Evolutionary conservation across 768 basidiomycete species (phyloP), one percentile per base, ranked within the genome.

Genomic region (Hygrophoropsis aurantiaca): DNA sequence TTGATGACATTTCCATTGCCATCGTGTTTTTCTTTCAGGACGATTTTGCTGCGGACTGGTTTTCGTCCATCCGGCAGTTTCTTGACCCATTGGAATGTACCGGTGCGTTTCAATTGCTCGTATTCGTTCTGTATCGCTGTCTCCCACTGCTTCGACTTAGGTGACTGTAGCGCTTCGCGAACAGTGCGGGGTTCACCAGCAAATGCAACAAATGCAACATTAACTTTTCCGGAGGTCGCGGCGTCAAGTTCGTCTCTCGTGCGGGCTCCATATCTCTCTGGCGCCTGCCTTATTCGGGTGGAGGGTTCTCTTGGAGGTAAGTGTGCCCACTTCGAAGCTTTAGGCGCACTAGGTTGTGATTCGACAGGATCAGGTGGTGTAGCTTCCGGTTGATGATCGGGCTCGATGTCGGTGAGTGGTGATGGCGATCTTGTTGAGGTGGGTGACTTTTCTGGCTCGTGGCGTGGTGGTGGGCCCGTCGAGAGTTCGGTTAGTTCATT

Each of bases 21-120:
- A 26, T 73, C 66, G 15, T 49, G 41, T 52, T 76, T 74, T 24
- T 58, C 46, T 20, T 51, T 51, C 47, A 66, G 77, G 8, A 77
- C 72, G 68, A 70, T 74, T 13, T 64, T 59, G 5, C 53, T 55
- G 1, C 59, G 53, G n/a, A 77, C 56, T 16, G 66, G 33, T n/a
- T 68, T 71, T 3, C 47, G 42, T 4, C 60, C 66, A 0, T 39
- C 21, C 0, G 72, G 73, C 26, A 3, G 49, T 35, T 1, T 57
- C 65, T 2, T 62, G 24, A 4, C 53, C 49, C 61, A 65, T 74
- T 0, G 63, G 23, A 21, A 19, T 13, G 40, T 41, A 25, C 15
- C 23, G 40, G 23, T 20, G 13, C 40, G 13, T 19, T 5, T 23
- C 16, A 41, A 25, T n/a, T 8, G 50, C 2, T 50, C 44, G 9